Evolutionary conservation across 2,329 filamentous ascomycete species (phyloP), one percentile per base, ranked within the genome.

Genomic region (Colletotrichum sp.): DNA sequence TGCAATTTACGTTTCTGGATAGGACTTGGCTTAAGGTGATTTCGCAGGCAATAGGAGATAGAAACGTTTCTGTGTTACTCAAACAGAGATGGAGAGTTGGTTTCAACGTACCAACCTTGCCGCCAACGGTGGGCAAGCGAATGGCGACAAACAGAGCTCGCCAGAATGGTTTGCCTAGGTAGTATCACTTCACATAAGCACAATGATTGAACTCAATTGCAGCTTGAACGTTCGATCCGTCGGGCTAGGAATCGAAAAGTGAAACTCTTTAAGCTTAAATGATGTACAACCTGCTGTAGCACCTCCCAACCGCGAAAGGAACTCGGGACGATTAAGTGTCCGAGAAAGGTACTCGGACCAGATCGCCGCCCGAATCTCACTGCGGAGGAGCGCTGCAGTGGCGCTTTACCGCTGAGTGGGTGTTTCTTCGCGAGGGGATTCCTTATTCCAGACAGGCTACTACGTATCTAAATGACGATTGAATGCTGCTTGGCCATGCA

Each of bases 91-190:
- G 4, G 36, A 39, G 8, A 5, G 39, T 5, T 10, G 0, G 39
- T 5, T n/a, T n/a, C 8, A 18, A n/a, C 5, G 8, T 44, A 44
- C 18, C 18, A 44, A 0, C 39, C 5, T 44, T 6, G 18, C 39
- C 8, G 18, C 39, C 18, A 16, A 49, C 1, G 7, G 2, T n/a
- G 39, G 18, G 0, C 8, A 5, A 2, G 18, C 9, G 0, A 12
- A 49, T n/a, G 39, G 18, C 18, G 9, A 12, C 39, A 49, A 49
- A 10, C 18, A 49, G 18, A 49, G 39, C 39, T 2, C 5, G 16
- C 2, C 2, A n/a, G 18, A 12, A 9, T 49, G 44, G 44, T 49
- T 3, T 49, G 7, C 44, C 44, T n/a, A 21, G 18, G 18, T 4
- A 21, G 44, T 3, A 12, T 21, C 18, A 49, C 10, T 49, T 9